These are phyloP conservation scores for Suhomyces choctaworum DNA, from an alignment of 1,139 yeast species.

Conservation along the genomic window DNA sequence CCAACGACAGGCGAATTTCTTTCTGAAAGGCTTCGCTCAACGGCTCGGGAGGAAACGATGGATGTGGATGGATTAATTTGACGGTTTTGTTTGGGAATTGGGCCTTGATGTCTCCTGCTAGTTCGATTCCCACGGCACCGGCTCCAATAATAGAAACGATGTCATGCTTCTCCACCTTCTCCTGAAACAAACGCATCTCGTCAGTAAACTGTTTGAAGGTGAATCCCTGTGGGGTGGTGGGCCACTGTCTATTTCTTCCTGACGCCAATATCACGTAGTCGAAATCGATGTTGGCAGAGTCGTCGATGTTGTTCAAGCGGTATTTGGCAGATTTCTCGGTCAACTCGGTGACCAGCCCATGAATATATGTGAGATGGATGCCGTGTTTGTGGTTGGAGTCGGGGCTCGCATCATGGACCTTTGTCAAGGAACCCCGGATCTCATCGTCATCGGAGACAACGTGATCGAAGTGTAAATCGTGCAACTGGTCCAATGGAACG, in stretches of 20 bases:
- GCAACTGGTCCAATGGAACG: conserved; percentile 32
- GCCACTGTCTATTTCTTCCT: conserved; percentile 56
- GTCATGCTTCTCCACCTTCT: conserved; percentile 23
- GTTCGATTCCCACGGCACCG: conserved; percentile 53
- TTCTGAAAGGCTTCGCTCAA: conserved; percentile 33
- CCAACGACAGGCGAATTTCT: conserved; percentile 28
- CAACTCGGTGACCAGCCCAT: conserved; percentile 40
- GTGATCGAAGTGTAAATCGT: conserved; percentile 32
- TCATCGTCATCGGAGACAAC: conserved; percentile 25
- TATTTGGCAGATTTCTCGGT: conserved; percentile 29
- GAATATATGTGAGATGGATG: conserved; percentile 34
- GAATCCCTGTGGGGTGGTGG: conserved; percentile 49
- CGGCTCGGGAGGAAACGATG: conserved; percentile 43
- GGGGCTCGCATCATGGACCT: conserved; percentile 14
- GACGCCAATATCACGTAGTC: conserved; percentile 52
- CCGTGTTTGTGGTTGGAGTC: conserved; percentile 19
- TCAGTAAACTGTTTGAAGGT: conserved; percentile 28
- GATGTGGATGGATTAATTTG: conserved; percentile 43
- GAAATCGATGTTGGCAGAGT: conserved; percentile 35
- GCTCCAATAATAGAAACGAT: conserved; percentile 45
- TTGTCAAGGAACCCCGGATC: conserved; percentile 16
- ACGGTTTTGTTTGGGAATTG: conserved; percentile 37
- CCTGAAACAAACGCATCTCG: conserved; percentile 36
- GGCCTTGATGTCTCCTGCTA: conserved; percentile 47
- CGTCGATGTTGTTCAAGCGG: conserved; percentile 16